These are phyloP conservation scores for Xylariales sp. DNA, from an alignment of 2,329 filamentous ascomycete genomes.

Conservation along the genomic window DNA sequence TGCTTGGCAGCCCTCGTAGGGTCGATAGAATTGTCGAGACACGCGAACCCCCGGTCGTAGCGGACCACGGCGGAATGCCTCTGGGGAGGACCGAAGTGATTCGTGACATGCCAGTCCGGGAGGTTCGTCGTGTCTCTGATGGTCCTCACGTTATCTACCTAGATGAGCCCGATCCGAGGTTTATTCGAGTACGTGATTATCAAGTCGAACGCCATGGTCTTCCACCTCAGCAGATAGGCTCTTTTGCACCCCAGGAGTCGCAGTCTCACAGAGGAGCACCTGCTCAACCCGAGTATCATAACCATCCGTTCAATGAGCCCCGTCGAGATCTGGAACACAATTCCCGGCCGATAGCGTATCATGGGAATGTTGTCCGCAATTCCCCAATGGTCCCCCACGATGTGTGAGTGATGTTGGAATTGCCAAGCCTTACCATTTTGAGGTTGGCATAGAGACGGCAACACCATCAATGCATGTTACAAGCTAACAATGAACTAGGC, in stretches of 20 bases:
- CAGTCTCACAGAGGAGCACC: neutral
- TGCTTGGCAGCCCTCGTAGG: conserved; percentile 2
- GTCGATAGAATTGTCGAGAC: neutral
- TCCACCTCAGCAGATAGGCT: neutral
- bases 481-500: too few relatives aligned
- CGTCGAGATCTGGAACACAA: too few relatives aligned
- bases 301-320: too few relatives aligned
- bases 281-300: too few relatives aligned
- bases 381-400: too few relatives aligned
- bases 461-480: too few relatives aligned
- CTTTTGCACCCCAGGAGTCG: neutral
- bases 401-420: too few relatives aligned
- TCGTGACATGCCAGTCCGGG: conserved; percentile 12
- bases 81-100: conserved; percentile 11
- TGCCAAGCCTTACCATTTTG: too few relatives aligned
- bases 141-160: conserved; percentile 17
- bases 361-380: too few relatives aligned
- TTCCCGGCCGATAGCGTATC: too few relatives aligned
- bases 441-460: too few relatives aligned
- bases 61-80: conserved; percentile 13
- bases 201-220: neutral
- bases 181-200: conserved; percentile 16
- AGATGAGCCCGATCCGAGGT: conserved; percentile 13
- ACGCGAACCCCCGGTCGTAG: conserved; percentile 9
- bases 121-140: conserved; percentile 13